Evolutionary conservation across 345 rosid species (phyloP), one percentile per base, ranked within the genome.

Genomic region (Ailanthus altissimus): DNA sequence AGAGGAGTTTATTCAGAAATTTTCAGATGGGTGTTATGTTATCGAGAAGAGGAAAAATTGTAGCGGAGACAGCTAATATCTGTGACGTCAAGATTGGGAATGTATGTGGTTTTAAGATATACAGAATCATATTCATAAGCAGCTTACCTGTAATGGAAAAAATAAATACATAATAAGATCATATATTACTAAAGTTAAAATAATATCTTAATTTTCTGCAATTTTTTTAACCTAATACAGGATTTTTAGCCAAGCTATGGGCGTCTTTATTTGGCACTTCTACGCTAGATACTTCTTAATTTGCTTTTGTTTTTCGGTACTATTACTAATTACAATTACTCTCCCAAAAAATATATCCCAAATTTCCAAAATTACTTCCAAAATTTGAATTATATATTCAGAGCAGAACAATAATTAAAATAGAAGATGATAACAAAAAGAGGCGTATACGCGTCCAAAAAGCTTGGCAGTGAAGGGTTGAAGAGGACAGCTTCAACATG

Each of bases 31-130:
- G 15, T 47, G 50, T 47, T 20, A 23, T 50, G 58, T 74, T 81
- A 61, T 72, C 77, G 74, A 78, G 81, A 62, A 73, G 56, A 82
- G 78, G 63, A 77, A 68, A 82, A 80, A 11, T 62, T 46, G 66
- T 38, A 65, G 64, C 73, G 77, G 81, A 77, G 87, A 84, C 89
- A 81, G 85, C 89, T 85, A 78, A 75, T 53, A 65, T 26, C 51
- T 54, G 67, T 65, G 79, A 75, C 75, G 71, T 83, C 78, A 77
- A 83, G 76, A 79, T 61, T 81, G 68, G 79, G 73, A 23, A 54
- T 54, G 47, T 51, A 20, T 7, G 70, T 80, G 88, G 75, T 77
- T 61, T 72, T 14, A n/a, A 67, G 57, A 67, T 75, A 38, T 70
- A 32, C 38, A 4, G 12, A 74, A 61, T 73, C 57, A 21, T 50